Evolutionary conservation across 441 rosid genomes (phyloP).

Genomic region (Lagerstroemia fauriei): DNA sequence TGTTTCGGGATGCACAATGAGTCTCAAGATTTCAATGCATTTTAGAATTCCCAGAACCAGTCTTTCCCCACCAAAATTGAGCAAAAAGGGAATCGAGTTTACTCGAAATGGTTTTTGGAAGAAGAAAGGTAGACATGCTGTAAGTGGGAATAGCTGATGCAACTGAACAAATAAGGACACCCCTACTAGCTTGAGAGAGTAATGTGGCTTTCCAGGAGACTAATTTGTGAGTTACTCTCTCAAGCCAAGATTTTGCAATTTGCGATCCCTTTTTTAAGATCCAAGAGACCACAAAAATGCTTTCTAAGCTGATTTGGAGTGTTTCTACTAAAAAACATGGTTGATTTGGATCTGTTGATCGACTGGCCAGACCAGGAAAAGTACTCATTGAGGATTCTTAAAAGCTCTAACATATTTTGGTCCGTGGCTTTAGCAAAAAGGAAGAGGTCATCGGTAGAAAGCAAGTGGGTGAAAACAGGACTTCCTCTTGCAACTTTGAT

Average conservation of each 20-base stretch:
- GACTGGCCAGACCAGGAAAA: background rate
- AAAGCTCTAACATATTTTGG: background rate
- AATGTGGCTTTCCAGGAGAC: background rate
- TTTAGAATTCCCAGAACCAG: background rate
- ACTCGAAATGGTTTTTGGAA: background rate
- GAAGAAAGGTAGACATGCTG: background rate
- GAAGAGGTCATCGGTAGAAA: background rate
- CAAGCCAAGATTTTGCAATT: background rate
- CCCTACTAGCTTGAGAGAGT: background rate
- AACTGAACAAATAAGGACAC: background rate
- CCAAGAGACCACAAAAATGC: background rate
- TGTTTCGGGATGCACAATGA: too few relatives aligned
- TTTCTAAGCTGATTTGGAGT: background rate
- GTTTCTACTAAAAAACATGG: background rate
- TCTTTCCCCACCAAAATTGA: too few relatives aligned
- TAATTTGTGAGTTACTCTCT: background rate
- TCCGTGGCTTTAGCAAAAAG: background rate
- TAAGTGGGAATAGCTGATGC: background rate
- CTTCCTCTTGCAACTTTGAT: background rate
- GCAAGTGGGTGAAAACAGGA: background rate
- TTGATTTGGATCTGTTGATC: background rate
- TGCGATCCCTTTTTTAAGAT: background rate
- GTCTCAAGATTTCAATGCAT: background rate
- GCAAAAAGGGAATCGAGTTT: background rate
- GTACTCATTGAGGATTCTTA: background rate